phyloP scores from a whole-genome alignment of 75 land plant species.

The Pinus taeda region DNA sequence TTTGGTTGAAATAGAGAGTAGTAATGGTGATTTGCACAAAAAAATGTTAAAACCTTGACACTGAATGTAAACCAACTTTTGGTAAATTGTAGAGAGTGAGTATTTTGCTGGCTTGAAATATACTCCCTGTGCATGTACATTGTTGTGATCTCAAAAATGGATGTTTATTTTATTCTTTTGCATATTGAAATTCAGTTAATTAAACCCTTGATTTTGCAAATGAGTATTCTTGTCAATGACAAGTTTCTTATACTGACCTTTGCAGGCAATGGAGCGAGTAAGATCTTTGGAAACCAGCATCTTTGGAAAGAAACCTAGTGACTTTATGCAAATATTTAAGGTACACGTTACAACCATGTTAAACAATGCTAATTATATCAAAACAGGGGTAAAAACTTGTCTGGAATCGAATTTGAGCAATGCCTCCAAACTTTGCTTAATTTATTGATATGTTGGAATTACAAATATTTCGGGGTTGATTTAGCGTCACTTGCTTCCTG shows the following conservation, averaged over 20 bases:
- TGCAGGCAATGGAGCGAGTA: conserved; percentile 85
- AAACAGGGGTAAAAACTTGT: background rate
- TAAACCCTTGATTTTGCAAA: background rate
- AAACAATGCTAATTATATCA: background rate
- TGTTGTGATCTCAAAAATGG: too few species aligned
- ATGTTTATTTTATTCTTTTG: conserved; percentile 1
- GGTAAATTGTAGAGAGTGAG: too few species aligned
- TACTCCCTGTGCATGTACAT: too few species aligned
- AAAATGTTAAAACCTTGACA: too few species aligned
- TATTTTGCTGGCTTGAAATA: too few species aligned
- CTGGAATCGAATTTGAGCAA: background rate
- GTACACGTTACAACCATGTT: conserved; percentile 22
- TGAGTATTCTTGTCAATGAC: background rate
- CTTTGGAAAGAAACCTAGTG: conserved; percentile 88
- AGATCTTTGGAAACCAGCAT: conserved; percentile 69
- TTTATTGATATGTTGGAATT: background rate
- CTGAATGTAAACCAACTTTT: too few species aligned
- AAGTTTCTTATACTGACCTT: background rate
- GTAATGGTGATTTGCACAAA: too few species aligned
- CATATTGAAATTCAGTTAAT: background rate
- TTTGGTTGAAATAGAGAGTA: too few species aligned
- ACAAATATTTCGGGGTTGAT: background rate
- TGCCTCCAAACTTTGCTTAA: background rate
- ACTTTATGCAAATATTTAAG: conserved; percentile 96
- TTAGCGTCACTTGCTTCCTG: background rate